These are phyloP conservation scores for Phyllosticta capitalensis DNA, from an alignment of 2,329 filamentous ascomycete species.

Conservation along the genomic window DNA sequence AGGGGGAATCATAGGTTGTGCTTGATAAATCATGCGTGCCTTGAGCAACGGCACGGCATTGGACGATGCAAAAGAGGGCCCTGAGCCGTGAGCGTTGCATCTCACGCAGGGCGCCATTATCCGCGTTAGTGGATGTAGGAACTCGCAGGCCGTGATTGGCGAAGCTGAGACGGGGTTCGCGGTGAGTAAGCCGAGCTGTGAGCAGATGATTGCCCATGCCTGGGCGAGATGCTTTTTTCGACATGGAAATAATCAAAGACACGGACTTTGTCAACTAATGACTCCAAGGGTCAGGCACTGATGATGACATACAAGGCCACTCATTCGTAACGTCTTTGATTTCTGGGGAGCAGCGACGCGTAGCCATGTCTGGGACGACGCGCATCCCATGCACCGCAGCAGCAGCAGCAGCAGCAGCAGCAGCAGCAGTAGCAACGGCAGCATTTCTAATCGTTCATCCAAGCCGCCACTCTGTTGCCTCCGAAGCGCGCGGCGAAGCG, in stretches of 20 bases:
- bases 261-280: not conserved
- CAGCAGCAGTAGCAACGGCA: not conserved
- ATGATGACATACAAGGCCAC: slow-evolving; percentile 4
- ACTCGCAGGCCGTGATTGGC: slow-evolving; percentile 8
- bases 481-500: slow-evolving; percentile 82
- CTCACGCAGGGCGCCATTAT: slow-evolving; percentile 5
- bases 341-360: not conserved
- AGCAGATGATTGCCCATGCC: not conserved
- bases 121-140: slow-evolving; percentile 9
- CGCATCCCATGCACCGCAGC: slow-evolving; percentile 1
- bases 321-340: slow-evolving; percentile 3
- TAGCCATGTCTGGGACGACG: not conserved
- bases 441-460: slow-evolving; percentile 61
- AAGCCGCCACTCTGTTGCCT: slow-evolving; percentile 71
- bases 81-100: not conserved
- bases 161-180: slow-evolving; percentile 1
- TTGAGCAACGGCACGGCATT: not conserved
- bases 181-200: slow-evolving; percentile 8
- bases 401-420: slow-evolving; percentile 1
- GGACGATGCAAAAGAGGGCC: not conserved
- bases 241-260: not conserved
- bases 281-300: slow-evolving; percentile 1
- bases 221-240: slow-evolving; percentile 2
- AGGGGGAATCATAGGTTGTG: not conserved
- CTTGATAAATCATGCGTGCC: not conserved